These are phyloP conservation scores for Calonectria pseudoreteaudii DNA, from an alignment of 2,329 filamentous ascomycete species.

Conservation along the genomic window DNA sequence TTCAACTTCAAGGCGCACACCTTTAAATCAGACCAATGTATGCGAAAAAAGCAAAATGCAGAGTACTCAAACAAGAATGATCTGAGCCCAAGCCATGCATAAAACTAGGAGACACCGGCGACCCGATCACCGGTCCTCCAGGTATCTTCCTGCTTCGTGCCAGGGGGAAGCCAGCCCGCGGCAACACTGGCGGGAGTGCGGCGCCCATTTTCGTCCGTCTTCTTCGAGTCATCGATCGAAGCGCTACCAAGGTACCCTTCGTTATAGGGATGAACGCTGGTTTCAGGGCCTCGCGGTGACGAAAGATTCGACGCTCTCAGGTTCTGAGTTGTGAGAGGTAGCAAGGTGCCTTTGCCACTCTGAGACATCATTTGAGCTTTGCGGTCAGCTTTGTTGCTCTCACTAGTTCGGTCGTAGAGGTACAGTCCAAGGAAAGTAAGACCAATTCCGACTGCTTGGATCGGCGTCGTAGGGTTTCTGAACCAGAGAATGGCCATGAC, in stretches of 20 bases:
- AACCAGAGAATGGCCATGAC: constrained; percentile 97
- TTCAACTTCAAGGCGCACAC: constrained; percentile 18
- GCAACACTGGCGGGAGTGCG: constrained; percentile 55
- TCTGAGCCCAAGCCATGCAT: constrained; percentile 15
- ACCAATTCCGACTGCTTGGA: constrained; percentile 86
- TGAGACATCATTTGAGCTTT: constrained; percentile 75
- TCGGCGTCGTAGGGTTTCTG: constrained; percentile 83
- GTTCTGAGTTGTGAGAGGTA: constrained; percentile 71
- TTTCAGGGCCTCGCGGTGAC: constrained; percentile 41
- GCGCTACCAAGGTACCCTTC: constrained; percentile 57
- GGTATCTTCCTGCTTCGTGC: constrained; percentile 88
- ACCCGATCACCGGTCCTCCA: constrained; percentile 67
- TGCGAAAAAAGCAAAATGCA: constrained; percentile 9
- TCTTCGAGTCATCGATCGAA: constrained; percentile 63
- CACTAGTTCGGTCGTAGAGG: constrained; percentile 92
- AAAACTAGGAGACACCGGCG: constrained; percentile 37
- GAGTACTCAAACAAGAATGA: neutral
- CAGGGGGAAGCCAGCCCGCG: constrained; percentile 76
- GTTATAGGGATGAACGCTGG: constrained; percentile 55
- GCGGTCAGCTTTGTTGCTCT: constrained; percentile 88
- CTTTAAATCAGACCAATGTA: neutral
- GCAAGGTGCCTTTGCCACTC: constrained; percentile 59
- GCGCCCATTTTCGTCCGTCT: constrained; percentile 63
- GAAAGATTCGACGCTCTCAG: constrained; percentile 33
- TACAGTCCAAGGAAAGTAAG: constrained; percentile 95